Base-by-base conservation (phyloP, 331 rosid species). In the Phaseolus coccineus region DNA sequence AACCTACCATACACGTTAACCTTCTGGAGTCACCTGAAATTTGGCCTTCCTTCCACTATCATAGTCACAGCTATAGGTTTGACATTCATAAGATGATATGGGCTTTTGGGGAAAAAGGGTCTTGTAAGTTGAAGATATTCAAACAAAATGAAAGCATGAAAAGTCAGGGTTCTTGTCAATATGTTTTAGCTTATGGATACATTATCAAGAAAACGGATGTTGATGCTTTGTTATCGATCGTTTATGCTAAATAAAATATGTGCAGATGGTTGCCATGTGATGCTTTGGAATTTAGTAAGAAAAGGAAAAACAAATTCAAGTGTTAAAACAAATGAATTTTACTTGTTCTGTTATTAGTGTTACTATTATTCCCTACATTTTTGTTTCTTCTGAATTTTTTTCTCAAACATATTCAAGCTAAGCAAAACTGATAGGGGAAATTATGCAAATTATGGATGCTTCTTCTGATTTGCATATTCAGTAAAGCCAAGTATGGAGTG, bases 21-120 rank as follows among this genome's bases (percentile, higher is more conserved):
- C 61, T 90, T 92, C 77, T 90, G 90, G 93, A 88, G 77, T 77
- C 94, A 92, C 73, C 87, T 92, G 28, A 90, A 92, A 71, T 92
- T 92, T 80, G 97, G 97, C 58, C 24, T 88, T 46, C 91, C 97
- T 19, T 92, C 97, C 50, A 92, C 94, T 47, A 47, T 92, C 8
- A 46, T 90, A 27, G 91, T 92, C 73, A 87, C 91, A 46, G 88
- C 88, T 42, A 78, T 90, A 78, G 94, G 97, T 74, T 85, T 91
- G 83, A 14, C 87, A 22, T 81, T 91, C 37, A 84, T 90, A 31
- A 85, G 83, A 79, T 90, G 76, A 87, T 57, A 6, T 59, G 12
- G 55, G 1, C 42, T 4, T 8, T 6, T 8, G 58, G 3, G 46
- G 2, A 28, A 63, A 30, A 11, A 6, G 69, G 13, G 44, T 31